Conservation (phyloP, 176 grass and related monocot species). For the Secale cereale region DNA sequence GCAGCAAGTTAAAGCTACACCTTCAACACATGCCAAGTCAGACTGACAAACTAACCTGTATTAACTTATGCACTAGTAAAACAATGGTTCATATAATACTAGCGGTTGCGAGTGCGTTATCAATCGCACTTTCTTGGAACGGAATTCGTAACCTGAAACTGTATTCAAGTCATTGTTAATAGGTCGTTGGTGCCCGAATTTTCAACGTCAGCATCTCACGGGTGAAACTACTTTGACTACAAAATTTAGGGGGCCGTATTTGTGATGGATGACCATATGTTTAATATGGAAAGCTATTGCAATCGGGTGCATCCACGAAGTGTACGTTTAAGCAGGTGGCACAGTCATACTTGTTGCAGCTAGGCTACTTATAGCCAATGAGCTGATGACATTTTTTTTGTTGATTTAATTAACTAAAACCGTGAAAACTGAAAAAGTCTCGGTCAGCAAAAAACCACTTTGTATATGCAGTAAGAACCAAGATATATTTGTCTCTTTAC, state of each 20-base stretch:
- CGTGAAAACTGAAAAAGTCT: neutral
- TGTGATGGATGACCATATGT: neutral
- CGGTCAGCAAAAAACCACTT: neutral
- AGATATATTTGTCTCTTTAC: neutral
- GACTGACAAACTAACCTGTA: slow-evolving; percentile 23
- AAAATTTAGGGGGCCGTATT: neutral
- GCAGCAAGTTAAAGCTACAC: slow-evolving; percentile 48
- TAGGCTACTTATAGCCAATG: neutral
- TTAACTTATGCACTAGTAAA: slow-evolving; percentile 30
- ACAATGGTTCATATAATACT: slow-evolving; percentile 22
- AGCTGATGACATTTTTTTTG: neutral
- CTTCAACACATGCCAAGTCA: slow-evolving; percentile 23
- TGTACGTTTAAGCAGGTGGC: neutral
- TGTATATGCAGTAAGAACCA: neutral
- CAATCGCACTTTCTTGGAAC: slow-evolving; percentile 38
- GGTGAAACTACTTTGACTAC: slow-evolving; percentile 56
- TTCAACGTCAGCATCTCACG: slow-evolving; percentile 27
- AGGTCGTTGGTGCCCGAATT: slow-evolving; percentile 16
- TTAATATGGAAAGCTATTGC: neutral
- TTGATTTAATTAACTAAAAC: neutral
- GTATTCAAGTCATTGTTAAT: slow-evolving; percentile 35
- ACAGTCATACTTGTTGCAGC: neutral
- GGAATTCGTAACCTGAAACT: slow-evolving; percentile 25
- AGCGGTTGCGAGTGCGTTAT: slow-evolving; percentile 27
- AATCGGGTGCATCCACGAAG: neutral